Percentiles rank a stretch among this genome's conserved stretches.
Conservation (phyloP, 352 stramenopile genomes). For the Phytopythium aichiense region DNA sequence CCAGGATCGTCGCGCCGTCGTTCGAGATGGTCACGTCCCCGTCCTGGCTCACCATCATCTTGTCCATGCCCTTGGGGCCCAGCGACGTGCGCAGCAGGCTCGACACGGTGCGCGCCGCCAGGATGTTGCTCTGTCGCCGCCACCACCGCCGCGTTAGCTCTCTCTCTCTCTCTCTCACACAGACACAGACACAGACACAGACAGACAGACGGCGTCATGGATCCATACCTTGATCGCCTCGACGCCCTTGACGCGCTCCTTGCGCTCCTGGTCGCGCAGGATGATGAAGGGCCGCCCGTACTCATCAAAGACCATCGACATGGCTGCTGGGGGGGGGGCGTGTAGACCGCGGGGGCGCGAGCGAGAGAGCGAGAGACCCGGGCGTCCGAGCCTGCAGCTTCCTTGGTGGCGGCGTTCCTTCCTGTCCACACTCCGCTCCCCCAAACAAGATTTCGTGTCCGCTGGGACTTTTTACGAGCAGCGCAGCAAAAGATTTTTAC, state of each 20-base stretch:
- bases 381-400: background rate
- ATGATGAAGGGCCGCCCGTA: constrained; percentile 99
- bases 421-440: constrained; percentile 10
- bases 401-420: constrained; percentile 7
- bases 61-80: constrained; percentile 98
- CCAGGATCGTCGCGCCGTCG: constrained; percentile 99
- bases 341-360: background rate
- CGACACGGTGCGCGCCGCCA: constrained; percentile 96
- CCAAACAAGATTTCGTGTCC: constrained; percentile 6
- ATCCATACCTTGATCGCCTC: constrained; percentile 94
- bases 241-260: constrained; percentile 97
- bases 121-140: constrained; percentile 94
- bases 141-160: background rate
- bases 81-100: constrained; percentile 97
- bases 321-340: constrained; percentile 26
- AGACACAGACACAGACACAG: background rate
- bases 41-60: constrained; percentile 99
- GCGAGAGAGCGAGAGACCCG: background rate
- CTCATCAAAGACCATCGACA: constrained; percentile 97
- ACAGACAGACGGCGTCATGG: too few relatives aligned
- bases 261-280: constrained; percentile 98
- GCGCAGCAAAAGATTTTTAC: background rate
- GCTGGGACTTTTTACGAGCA: constrained; percentile 10
- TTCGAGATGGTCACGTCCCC: constrained; percentile 99
- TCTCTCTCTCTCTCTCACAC: background rate